phyloP scores from a whole-genome alignment of 169 alveolate genomes.

The Plasmodium coatneyi region DNA sequence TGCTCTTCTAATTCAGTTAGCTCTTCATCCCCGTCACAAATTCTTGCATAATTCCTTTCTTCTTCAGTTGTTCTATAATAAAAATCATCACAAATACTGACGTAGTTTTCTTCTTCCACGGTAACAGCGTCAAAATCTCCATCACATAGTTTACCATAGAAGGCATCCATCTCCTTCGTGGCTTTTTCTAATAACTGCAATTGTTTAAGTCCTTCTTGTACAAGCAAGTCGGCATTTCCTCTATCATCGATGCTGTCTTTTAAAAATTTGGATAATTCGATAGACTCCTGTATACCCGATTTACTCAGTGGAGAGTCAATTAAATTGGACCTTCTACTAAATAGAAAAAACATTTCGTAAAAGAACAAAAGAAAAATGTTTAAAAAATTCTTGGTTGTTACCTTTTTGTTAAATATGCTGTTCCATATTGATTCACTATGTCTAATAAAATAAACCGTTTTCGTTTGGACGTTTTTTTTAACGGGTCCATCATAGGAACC shows the following conservation, averaged over 20 bases:
- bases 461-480: slow-evolving; percentile 13
- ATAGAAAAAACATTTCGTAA: slow-evolving; percentile 5
- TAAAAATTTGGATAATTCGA: slow-evolving; percentile 8
- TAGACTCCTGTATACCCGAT: slow-evolving; percentile 6
- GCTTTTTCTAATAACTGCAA: neutral
- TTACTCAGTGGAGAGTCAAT: slow-evolving; percentile 35
- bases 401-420: neutral
- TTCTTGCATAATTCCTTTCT: neutral
- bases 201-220: neutral
- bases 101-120: neutral
- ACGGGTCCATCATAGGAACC: neutral
- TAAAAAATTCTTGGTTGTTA: slow-evolving; percentile 1
- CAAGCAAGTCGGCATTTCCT: neutral
- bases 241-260: neutral
- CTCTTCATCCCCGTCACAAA: neutral
- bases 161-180: neutral
- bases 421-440: slow-evolving; percentile 52
- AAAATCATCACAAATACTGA: neutral
- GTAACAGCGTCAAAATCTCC: neutral
- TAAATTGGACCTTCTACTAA: neutral
- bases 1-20: neutral
- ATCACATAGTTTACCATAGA: neutral
- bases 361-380: neutral
- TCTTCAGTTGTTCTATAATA: neutral
- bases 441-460: slow-evolving; percentile 30